Evolutionary conservation across 192 early-diverging fungal genomes (phyloP), one percentile per base, ranked within the genome.

Genomic region (Entomortierella parvispora): DNA sequence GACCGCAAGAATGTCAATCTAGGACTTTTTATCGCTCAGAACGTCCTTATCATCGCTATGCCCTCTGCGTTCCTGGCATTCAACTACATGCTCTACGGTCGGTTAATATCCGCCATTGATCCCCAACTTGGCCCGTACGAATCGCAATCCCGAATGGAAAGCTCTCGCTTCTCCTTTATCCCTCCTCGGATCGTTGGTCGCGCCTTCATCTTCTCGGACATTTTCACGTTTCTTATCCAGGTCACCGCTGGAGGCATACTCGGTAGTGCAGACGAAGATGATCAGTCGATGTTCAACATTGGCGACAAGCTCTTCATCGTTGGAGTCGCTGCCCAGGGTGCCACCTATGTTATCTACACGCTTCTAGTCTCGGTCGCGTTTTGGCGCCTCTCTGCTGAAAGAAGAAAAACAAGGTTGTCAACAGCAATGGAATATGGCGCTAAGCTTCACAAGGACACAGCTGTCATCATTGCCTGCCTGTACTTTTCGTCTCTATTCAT

Each of bases 41-140:
- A 40, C 17, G 22, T 53, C 37, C 10, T 63, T 17, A 20, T 71
- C 37, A 18, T 72, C 29, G 33, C 37, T 10, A 47, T 56, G 0
- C 70, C 70, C 22, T 72, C 56, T 2, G 55, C 62, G 5, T 72
- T 72, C 56, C 56, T 72, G 14, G 70, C 70, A 1, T 72, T 72
- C 56, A 72, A 72, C 56, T 72, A 65, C 43, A 72, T 72, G 70
- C 70, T 72, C 49, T 72, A 72, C 17, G 70, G 70, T 1, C 47
- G 70, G 14, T 22, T 72, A 11, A 47, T 72, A 20, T 34, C 56
- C 9, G 70, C 62, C 0, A 50, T 72, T n/a, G 70, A 72, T 20
- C 70, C 70, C 0, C 31, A 65, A 22, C 65, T 72, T 12, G 49
- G 31, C 9, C 23, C 23, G 23, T 33, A 22, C 50, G 59, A 59